phyloP scores from a whole-genome alignment of 2,329 filamentous ascomycete genomes.

The Albophoma yamanashiensis region DNA sequence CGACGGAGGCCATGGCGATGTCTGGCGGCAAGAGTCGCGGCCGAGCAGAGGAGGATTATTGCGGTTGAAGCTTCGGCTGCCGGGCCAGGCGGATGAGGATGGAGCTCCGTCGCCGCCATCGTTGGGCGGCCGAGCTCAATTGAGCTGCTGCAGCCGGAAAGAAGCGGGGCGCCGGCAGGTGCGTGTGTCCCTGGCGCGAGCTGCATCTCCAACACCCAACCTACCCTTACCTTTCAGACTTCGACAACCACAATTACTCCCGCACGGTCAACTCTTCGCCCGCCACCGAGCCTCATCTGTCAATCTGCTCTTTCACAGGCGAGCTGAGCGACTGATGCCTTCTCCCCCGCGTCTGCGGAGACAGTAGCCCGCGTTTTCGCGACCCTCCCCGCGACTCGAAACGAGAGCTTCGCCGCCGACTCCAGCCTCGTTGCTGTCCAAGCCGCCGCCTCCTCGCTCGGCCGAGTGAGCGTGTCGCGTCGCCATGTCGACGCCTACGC shows the following conservation, averaged over 20 bases:
- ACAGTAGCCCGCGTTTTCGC: conserved; percentile 1
- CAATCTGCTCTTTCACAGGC: not conserved
- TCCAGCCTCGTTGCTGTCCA: conserved; percentile 1
- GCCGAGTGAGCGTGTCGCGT: not conserved
- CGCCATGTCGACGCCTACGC: conserved; percentile 38
- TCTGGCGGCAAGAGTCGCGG: not conserved
- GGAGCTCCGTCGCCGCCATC: not conserved
- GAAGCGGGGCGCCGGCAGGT: not conserved
- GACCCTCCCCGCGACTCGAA: not conserved
- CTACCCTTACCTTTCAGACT: too few species aligned
- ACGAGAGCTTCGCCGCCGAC: not conserved
- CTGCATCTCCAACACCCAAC: not conserved
- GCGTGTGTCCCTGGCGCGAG: not conserved
- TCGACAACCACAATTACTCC: not conserved
- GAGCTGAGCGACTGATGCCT: conserved; percentile 2
- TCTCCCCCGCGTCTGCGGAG: not conserved
- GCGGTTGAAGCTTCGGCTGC: not conserved
- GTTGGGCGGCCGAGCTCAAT: not conserved
- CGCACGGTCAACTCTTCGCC: not conserved
- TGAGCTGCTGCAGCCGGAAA: not conserved
- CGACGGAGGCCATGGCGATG: conserved; percentile 4
- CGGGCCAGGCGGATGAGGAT: not conserved
- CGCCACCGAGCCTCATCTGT: not conserved
- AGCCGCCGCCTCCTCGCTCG: not conserved
- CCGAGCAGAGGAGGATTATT: not conserved